Percentiles rank a stretch among this genome's conserved stretches.
Evolutionary conservation across 257 asterid species (phyloP).

Genomic region (Solanum clarkiae): DNA sequence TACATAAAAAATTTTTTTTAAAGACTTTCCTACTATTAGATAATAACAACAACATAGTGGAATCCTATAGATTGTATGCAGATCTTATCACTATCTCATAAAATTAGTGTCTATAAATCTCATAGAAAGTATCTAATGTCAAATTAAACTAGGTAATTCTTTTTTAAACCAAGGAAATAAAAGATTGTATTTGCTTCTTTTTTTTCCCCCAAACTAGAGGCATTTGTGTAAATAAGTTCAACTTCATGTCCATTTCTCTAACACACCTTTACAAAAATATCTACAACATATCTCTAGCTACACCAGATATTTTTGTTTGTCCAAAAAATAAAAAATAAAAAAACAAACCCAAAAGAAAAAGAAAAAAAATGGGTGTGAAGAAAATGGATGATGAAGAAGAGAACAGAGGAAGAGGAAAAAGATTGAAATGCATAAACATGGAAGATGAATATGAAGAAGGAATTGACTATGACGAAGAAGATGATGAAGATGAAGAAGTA

Average conservation of each 20-base stretch:
- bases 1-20: no score
- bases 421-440: conserved; percentile 32
- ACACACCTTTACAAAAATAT: neutral
- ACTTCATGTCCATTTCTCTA: neutral
- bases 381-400: conserved; percentile 31
- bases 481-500: neutral
- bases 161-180: no score
- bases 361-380: conserved; percentile 15
- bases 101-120: no score
- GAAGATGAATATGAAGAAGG: neutral
- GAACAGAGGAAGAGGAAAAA: conserved; percentile 25
- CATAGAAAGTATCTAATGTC: no score
- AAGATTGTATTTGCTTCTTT: no score
- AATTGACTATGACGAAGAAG: neutral
- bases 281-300: neutral
- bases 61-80: no score
- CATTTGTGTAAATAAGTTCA: conserved; percentile 7
- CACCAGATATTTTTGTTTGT: neutral
- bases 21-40: no score
- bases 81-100: no score
- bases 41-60: accelerated
- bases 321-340: neutral
- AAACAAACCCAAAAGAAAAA: neutral
- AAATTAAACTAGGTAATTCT: no score
- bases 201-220: neutral